Evolutionary conservation across 2,329 filamentous ascomycete genomes (phyloP).

Genomic region (Cytospora chrysosperma): DNA sequence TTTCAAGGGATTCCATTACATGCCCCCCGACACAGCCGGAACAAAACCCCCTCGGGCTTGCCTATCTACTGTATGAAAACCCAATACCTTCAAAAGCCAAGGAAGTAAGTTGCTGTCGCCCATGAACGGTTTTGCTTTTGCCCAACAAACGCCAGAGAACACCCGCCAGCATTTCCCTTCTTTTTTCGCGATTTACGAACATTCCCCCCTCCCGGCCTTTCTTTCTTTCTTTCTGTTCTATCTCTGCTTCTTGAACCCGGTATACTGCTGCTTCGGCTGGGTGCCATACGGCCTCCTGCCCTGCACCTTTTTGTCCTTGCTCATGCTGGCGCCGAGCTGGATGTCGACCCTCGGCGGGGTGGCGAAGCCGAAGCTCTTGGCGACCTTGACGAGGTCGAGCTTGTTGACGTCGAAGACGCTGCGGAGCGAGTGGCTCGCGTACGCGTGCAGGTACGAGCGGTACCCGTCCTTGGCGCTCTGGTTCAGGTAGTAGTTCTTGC

Average conservation of each 20-base stretch:
- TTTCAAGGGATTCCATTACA: neutral
- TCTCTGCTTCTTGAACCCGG: conserved; percentile 20
- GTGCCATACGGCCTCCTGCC: conserved; percentile 72
- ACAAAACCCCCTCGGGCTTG: neutral
- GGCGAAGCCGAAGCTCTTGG: conserved; percentile 79
- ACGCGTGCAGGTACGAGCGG: conserved; percentile 89
- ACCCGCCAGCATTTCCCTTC: neutral
- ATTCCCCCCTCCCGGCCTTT: neutral
- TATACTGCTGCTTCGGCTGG: conserved; percentile 61
- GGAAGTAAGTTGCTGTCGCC: neutral
- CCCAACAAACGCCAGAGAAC: neutral
- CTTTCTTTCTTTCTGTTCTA: neutral
- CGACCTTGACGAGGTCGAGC: conserved; percentile 78
- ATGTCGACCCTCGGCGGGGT: conserved; percentile 79
- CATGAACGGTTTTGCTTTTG: neutral
- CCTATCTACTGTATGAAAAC: neutral
- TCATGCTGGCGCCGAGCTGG: conserved; percentile 73
- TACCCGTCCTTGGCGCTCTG: conserved; percentile 79
- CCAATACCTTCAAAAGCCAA: neutral
- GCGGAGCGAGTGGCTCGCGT: conserved; percentile 80
- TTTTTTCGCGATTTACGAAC: neutral
- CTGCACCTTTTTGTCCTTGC: conserved; percentile 66
- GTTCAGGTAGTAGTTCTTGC: conserved; percentile 95
- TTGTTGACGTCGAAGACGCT: conserved; percentile 84
- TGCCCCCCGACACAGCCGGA: neutral